These are phyloP conservation scores for Orbilia javanica DNA, from an alignment of 2,329 filamentous ascomycete genomes.

Conservation along the genomic window DNA sequence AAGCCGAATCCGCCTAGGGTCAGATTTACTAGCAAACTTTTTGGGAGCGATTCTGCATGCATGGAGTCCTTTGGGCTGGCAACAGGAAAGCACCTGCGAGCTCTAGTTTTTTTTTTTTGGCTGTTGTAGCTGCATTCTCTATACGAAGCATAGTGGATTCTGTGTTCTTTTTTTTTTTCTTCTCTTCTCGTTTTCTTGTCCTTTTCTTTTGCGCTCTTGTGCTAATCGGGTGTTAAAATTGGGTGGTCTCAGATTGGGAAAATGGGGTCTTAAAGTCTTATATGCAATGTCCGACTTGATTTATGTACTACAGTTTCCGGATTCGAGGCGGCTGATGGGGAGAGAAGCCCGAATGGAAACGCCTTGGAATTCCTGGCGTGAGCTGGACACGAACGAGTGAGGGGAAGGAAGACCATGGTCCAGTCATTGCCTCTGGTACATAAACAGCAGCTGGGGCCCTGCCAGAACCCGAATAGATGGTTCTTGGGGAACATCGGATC, in stretches of 20 bases:
- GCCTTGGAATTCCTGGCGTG: background rate
- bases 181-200: no score
- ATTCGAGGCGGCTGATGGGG: conserved; percentile 15
- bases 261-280: background rate
- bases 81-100: background rate
- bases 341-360: background rate
- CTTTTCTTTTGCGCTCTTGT: no score
- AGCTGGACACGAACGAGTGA: conserved; percentile 1
- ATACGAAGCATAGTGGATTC: background rate
- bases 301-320: conserved; percentile 14
- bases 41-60: background rate
- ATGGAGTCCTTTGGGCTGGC: background rate
- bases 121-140: background rate
- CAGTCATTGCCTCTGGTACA: background rate
- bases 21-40: conserved; percentile 16
- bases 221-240: background rate
- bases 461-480: conserved; percentile 5
- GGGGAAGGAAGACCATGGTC: background rate
- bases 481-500: conserved; percentile 10
- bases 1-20: conserved; percentile 14
- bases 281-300: conserved; percentile 2
- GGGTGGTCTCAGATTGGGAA: conserved; percentile 2
- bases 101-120: background rate
- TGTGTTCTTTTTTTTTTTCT: background rate
- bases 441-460: conserved; percentile 21